These are phyloP conservation scores for Tagetes patula DNA, from an alignment of 129 eudicot species.

Conservation along the genomic window DNA sequence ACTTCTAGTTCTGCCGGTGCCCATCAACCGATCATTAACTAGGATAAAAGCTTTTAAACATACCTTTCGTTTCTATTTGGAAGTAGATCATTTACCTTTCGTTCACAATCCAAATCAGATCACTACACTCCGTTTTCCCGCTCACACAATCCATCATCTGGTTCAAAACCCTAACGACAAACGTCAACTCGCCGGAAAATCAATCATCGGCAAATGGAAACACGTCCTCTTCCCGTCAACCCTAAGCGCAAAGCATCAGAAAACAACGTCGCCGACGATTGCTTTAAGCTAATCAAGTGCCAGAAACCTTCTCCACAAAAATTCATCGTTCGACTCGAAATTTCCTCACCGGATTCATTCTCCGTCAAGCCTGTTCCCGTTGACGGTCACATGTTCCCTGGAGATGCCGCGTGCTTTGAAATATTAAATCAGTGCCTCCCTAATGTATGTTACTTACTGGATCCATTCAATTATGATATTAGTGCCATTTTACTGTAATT, in stretches of 20 bases:
- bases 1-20: no score
- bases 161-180: constrained; percentile 40
- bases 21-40: no score
- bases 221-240: constrained; percentile 47
- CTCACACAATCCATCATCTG: constrained; percentile 5
- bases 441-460: constrained; percentile 44
- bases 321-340: constrained; percentile 64
- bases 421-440: constrained; percentile 50
- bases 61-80: no score
- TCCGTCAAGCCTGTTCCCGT: constrained; percentile 57
- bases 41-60: no score
- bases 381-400: constrained; percentile 51
- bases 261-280: constrained; percentile 3
- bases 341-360: constrained; percentile 85
- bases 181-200: constrained; percentile 54
- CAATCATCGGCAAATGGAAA: constrained; percentile 46
- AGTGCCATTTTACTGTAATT: not conserved
- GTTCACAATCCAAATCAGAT: not conserved
- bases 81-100: not conserved
- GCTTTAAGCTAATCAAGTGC: constrained; percentile 62
- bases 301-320: constrained; percentile 49
- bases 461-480: not conserved
- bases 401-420: constrained; percentile 62
- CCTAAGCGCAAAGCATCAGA: constrained; percentile 68
- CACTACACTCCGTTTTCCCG: constrained; percentile 24